A percentile compares a stretch with the other conserved stretches of the same genome.
Evolutionary conservation across 768 basidiomycete genomes (phyloP).

Genomic region (Myochromella boudieri): DNA sequence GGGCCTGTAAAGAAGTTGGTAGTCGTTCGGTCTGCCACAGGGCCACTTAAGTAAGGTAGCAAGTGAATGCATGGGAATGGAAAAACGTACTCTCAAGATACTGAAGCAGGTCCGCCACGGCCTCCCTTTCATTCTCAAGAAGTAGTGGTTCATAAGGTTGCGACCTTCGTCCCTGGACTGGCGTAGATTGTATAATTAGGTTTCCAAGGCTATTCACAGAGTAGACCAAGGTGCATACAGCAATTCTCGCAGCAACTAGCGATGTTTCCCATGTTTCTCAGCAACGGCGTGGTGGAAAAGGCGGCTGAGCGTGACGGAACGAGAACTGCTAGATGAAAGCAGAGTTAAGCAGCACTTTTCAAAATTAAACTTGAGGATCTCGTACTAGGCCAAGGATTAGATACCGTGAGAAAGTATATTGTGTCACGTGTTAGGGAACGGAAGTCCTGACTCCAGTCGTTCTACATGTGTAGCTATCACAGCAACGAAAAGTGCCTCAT

Average conservation of each 20-base stretch:
- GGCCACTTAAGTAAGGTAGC: constrained; percentile 9
- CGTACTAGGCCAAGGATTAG: constrained; percentile 6
- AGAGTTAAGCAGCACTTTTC: constrained; percentile 16
- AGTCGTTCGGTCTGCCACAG: constrained; percentile 79
- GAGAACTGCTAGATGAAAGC: constrained; percentile 15
- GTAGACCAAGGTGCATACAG: constrained; percentile 47
- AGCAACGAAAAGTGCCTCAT: neutral
- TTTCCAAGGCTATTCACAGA: constrained; percentile 13
- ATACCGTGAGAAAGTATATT: constrained; percentile 10
- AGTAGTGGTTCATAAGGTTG: constrained; percentile 86
- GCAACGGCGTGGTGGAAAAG: neutral
- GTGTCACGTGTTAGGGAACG: neutral
- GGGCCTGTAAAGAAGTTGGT: constrained; percentile 98
- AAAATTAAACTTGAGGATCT: constrained; percentile 20
- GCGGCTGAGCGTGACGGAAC: constrained; percentile 9
- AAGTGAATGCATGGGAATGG: neutral
- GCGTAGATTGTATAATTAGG: constrained; percentile 19
- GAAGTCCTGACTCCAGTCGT: neutral
- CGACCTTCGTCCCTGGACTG: constrained; percentile 80
- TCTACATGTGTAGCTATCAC: neutral
- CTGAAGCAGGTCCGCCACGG: constrained; percentile 95
- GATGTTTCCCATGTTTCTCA: constrained; percentile 65
- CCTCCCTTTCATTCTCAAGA: constrained; percentile 93
- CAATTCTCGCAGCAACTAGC: constrained; percentile 84
- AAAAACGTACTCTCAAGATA: constrained; percentile 90